These are phyloP conservation scores for Dendrocalamus latiflorus DNA, from an alignment of 202 grass and related monocot species.

Conservation along the genomic window DNA sequence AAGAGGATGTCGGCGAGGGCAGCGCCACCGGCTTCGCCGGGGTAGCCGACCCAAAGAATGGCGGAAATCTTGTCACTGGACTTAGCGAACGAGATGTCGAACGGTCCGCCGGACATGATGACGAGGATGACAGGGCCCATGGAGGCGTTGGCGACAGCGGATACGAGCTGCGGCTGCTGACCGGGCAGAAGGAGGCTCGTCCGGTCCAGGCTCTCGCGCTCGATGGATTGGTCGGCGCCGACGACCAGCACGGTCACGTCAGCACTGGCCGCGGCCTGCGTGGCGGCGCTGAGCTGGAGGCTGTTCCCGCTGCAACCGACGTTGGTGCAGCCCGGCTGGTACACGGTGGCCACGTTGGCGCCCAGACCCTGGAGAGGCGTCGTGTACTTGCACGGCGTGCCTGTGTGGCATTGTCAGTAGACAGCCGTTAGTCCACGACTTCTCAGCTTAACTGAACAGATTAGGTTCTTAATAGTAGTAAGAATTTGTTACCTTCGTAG, in stretches of 20 bases:
- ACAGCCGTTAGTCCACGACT: background rate
- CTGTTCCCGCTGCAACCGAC: slow-evolving; percentile 66
- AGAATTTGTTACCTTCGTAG: slow-evolving; percentile 55
- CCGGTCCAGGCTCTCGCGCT: slow-evolving; percentile 73
- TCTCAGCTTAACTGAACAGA: background rate
- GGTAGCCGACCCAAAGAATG: slow-evolving; percentile 90
- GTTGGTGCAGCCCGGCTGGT: slow-evolving; percentile 68
- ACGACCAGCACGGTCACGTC: slow-evolving; percentile 85
- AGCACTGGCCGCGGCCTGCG: slow-evolving; percentile 53
- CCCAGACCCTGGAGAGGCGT: slow-evolving; percentile 78
- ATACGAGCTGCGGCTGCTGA: slow-evolving; percentile 58
- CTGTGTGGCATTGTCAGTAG: background rate
- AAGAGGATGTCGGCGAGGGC: slow-evolving; percentile 82
- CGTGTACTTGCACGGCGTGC: slow-evolving; percentile 73
- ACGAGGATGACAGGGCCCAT: slow-evolving; percentile 76
- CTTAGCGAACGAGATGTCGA: slow-evolving; percentile 70
- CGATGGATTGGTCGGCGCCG: slow-evolving; percentile 66
- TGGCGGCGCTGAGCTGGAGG: slow-evolving; percentile 55
- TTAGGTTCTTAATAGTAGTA: background rate
- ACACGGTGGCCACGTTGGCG: slow-evolving; percentile 56
- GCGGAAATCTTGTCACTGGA: slow-evolving; percentile 48
- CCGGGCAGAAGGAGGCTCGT: slow-evolving; percentile 65
- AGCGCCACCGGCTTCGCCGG: slow-evolving; percentile 76
- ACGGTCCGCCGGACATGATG: slow-evolving; percentile 83
- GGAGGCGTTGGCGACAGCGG: slow-evolving; percentile 61